Evolutionary conservation across 768 basidiomycete species (phyloP), one percentile per base, ranked within the genome.

Genomic region (Lactarius pseudohatsudake): DNA sequence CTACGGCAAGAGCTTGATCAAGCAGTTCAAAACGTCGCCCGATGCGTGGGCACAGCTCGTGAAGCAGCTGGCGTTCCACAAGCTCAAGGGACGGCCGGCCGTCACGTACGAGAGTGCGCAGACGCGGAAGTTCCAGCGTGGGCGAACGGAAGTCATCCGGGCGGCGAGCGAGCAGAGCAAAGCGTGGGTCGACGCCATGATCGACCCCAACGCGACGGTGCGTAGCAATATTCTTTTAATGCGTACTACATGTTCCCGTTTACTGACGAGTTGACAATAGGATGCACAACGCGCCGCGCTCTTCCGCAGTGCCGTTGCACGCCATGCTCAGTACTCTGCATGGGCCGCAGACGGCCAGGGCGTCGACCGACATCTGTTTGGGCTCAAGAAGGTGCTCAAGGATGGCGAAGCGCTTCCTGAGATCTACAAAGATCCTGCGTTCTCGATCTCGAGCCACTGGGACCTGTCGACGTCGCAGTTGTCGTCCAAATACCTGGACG

Each of bases 281-380:
- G 82, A 90, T 71, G 74, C 71, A 34, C 79, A 84, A 57, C 84
- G 93, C 0, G 84, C 85, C 2, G 76, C 76, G 41, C 81, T 94
- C 36, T 93, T 97, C 81, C 82, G 85, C 64, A 80, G 78, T 9
- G 97, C 97, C 0, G 87, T 86, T 1, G 76, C 80, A 20, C 81
- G 95, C 26, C 97, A 99, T 78, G 80, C 92, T 70, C 84, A 91
- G 76, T 98, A 97, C 74, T 86, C 90, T 3, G 81, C 84, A 2
- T 96, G 94, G 91, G 96, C 96, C 0, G 92, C 94, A 2, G 92
- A 96, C 67, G 97, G 91, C 1, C 88, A 92, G 75, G 97, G 96
- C 54, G 94, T 99, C 26, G 96, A 98, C 76, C 83, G 96, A 40
- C 97, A 99, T 77, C 79, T 98, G 66, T 98, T 95, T 76, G 97